phyloP scores from a whole-genome alignment of 495 filamentous ascomycete genomes.

The Pyrenula massariospora region DNA sequence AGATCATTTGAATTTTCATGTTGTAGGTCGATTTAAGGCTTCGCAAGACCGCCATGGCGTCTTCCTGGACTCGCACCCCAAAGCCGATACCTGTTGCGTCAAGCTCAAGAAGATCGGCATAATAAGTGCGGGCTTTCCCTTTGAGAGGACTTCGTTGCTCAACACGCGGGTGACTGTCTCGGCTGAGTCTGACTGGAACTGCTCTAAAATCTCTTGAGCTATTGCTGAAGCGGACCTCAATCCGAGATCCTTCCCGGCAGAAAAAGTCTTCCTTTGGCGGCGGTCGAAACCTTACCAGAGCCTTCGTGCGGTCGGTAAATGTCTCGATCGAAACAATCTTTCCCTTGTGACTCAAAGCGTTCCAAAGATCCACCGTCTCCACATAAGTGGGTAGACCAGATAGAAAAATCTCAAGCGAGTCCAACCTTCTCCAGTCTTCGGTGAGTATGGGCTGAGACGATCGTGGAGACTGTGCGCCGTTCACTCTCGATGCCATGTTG shows the following conservation, averaged over 20 bases:
- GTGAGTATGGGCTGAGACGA: not conserved
- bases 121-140: conserved; percentile 4
- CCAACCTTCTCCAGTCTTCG: conserved; percentile 24
- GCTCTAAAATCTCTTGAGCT: conserved; percentile 1
- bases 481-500: no score
- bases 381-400: conserved; percentile 18
- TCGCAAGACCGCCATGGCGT: not conserved
- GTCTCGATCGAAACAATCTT: conserved; percentile 30
- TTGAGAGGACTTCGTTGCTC: conserved; percentile 13
- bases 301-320: conserved; percentile 21
- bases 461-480: no score
- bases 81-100: conserved; percentile 10
- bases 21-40: not conserved
- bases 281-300: conserved; percentile 33
- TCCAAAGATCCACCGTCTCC: conserved; percentile 24
- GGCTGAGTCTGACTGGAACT: conserved; percentile 12
- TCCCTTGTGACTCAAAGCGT: conserved; percentile 26
- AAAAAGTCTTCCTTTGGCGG: conserved; percentile 30
- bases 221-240: conserved; percentile 9
- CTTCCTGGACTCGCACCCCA: not conserved
- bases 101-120: not conserved
- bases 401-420: conserved; percentile 24
- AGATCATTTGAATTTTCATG: conserved; percentile 11
- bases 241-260: conserved; percentile 4
- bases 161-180: conserved; percentile 17